These are phyloP conservation scores for Bretschneidera sinensis DNA, from an alignment of 345 rosid genomes.

Conservation along the genomic window DNA sequence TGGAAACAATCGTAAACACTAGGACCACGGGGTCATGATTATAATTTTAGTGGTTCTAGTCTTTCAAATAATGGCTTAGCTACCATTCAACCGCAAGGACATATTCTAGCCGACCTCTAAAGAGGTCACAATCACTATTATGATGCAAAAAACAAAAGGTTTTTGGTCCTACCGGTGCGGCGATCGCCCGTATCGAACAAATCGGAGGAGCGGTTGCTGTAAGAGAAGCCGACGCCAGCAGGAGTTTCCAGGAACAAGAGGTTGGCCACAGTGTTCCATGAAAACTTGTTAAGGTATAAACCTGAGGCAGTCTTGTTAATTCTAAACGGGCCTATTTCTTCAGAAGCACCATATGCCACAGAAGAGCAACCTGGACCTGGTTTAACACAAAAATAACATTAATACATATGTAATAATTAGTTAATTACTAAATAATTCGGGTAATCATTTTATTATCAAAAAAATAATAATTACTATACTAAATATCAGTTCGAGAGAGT, in stretches of 20 bases:
- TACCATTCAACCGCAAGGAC: too few relatives aligned
- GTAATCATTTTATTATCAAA: too few relatives aligned
- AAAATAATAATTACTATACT: too few relatives aligned
- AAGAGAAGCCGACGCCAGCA: conserved; percentile 98
- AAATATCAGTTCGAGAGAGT: too few relatives aligned
- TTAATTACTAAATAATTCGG: too few relatives aligned
- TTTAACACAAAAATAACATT: too few relatives aligned
- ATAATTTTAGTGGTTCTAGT: conserved; percentile 8
- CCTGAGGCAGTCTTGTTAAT: conserved; percentile 80
- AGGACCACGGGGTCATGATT: conserved; percentile 13
- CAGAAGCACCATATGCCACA: conserved; percentile 98
- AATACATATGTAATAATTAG: too few relatives aligned
- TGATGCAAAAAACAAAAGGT: not conserved
- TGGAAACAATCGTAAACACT: not conserved
- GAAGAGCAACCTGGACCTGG: conserved; percentile 98
- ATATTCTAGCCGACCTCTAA: too few relatives aligned
- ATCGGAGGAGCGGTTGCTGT: conserved; percentile 82
- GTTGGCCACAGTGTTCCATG: conserved; percentile 86
- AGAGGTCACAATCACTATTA: too few relatives aligned
- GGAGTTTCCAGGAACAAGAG: conserved; percentile 95
- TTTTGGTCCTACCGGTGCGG: conserved; percentile 60
- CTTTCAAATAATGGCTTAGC: conserved; percentile 15
- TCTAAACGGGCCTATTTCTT: conserved; percentile 95
- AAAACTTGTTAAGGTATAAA: conserved; percentile 71
- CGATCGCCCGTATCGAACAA: conserved; percentile 69